Conservation (phyloP, 345 rosid species). For the Eucalyptus shirleyi region DNA sequence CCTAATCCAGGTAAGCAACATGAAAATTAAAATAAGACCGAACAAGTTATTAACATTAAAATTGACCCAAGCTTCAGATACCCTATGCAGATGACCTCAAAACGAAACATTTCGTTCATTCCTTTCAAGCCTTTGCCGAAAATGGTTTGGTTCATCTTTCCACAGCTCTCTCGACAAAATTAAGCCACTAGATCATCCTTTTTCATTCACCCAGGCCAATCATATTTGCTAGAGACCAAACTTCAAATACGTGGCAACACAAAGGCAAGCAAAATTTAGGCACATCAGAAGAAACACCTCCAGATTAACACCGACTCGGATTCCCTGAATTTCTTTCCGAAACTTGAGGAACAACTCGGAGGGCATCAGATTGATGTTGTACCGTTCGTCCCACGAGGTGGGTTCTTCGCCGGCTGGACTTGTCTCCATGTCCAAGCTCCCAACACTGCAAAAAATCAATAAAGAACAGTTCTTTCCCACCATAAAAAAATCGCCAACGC, state of each 20-base stretch:
- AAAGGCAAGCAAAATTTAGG: neutral
- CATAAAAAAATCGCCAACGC: neutral
- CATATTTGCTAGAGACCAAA: too few relatives aligned
- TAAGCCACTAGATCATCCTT: too few relatives aligned
- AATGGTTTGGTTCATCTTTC: too few relatives aligned
- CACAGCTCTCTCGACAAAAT: too few relatives aligned
- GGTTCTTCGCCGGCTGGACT: constrained; percentile 41
- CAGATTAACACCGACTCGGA: constrained; percentile 16
- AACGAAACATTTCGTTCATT: too few relatives aligned
- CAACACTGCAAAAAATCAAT: neutral
- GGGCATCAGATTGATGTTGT: constrained; percentile 58
- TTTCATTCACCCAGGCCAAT: too few relatives aligned
- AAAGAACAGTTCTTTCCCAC: neutral
- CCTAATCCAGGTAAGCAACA: neutral
- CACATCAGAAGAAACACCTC: constrained; percentile 33
- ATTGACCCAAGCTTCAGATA: too few relatives aligned
- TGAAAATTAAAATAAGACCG: neutral
- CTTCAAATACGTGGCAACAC: too few relatives aligned
- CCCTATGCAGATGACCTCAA: too few relatives aligned
- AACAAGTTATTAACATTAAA: neutral
- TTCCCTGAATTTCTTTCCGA: too few relatives aligned
- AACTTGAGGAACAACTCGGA: constrained; percentile 14
- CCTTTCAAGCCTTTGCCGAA: too few relatives aligned
- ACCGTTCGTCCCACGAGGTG: constrained; percentile 77
- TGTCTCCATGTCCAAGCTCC: constrained; percentile 21